These are phyloP conservation scores for Lasiodiplodia sp. DNA, from an alignment of 2,329 filamentous ascomycete genomes.

Conservation along the genomic window DNA sequence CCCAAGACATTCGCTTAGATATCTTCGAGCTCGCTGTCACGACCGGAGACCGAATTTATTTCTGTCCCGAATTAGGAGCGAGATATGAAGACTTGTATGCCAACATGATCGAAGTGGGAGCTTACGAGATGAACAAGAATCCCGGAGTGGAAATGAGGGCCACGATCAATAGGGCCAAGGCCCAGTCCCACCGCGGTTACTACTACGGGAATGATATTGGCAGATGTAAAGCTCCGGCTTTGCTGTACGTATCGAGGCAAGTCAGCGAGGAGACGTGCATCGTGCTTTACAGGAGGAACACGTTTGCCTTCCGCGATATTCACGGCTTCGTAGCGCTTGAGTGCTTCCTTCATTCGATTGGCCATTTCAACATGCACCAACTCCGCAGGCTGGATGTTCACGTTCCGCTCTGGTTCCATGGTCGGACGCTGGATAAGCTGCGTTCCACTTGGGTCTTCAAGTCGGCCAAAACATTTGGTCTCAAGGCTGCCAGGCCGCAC, in stretches of 20 bases:
- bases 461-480: constrained; percentile 1
- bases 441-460: constrained; percentile 8
- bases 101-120: background rate
- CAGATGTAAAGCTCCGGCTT: background rate
- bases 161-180: background rate
- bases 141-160: too few species aligned
- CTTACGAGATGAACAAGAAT: background rate
- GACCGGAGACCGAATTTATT: background rate
- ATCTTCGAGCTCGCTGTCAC: background rate
- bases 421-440: background rate
- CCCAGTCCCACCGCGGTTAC: background rate
- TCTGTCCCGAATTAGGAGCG: background rate
- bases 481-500: background rate
- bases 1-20: background rate
- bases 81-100: background rate
- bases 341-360: constrained; percentile 5
- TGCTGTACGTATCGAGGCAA: constrained; percentile 4
- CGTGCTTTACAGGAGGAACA: background rate
- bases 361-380: background rate
- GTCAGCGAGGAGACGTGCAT: background rate
- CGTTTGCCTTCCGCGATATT: constrained; percentile 4
- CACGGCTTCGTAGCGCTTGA: constrained; percentile 12
- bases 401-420: constrained; percentile 1
- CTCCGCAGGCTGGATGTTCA: constrained; percentile 10
- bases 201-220: background rate